phyloP scores from a whole-genome alignment of 345 rosid species.

The Populus deltoides region DNA sequence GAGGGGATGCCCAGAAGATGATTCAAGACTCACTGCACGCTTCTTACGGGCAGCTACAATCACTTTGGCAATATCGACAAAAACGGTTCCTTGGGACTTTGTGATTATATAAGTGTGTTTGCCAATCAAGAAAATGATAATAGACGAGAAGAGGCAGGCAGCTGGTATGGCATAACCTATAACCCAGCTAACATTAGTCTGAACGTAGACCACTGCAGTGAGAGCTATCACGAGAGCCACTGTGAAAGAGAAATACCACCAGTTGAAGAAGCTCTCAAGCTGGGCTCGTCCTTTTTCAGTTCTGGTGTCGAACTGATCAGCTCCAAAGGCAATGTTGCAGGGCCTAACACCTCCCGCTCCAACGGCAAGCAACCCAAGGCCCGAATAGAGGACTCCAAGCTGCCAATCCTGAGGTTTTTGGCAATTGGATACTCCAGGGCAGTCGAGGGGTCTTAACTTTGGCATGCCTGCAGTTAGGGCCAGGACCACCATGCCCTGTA shows the following conservation, averaged over 20 bases:
- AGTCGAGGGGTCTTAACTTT: conserved; percentile 41
- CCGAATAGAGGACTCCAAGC: conserved; percentile 38
- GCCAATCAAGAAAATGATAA: conserved; percentile 54
- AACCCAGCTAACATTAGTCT: conserved; percentile 64
- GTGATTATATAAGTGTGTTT: conserved; percentile 39
- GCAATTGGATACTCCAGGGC: conserved; percentile 33
- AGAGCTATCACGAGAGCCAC: conserved; percentile 53
- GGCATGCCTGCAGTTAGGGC: conserved; percentile 52
- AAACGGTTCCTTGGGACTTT: conserved; percentile 58
- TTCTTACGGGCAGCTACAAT: conserved; percentile 44
- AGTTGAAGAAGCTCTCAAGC: conserved; percentile 67
- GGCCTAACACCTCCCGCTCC: conserved; percentile 77
- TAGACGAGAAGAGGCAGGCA: conserved; percentile 45
- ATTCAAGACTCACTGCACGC: conserved; percentile 3
- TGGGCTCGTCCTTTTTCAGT: conserved; percentile 51
- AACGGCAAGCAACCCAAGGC: conserved; percentile 51
- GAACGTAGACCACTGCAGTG: conserved; percentile 60
- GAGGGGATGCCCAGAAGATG: background rate
- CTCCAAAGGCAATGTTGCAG: conserved; percentile 78
- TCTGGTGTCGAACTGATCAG: conserved; percentile 62
- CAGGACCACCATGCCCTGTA: conserved; percentile 59
- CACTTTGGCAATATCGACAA: conserved; percentile 51
- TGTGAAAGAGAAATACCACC: conserved; percentile 82
- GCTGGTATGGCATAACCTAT: conserved; percentile 64
- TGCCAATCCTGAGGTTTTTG: conserved; percentile 43